These are phyloP conservation scores for Metarhizium anisopliae DNA, from an alignment of 2,329 filamentous ascomycete species.

Conservation along the genomic window DNA sequence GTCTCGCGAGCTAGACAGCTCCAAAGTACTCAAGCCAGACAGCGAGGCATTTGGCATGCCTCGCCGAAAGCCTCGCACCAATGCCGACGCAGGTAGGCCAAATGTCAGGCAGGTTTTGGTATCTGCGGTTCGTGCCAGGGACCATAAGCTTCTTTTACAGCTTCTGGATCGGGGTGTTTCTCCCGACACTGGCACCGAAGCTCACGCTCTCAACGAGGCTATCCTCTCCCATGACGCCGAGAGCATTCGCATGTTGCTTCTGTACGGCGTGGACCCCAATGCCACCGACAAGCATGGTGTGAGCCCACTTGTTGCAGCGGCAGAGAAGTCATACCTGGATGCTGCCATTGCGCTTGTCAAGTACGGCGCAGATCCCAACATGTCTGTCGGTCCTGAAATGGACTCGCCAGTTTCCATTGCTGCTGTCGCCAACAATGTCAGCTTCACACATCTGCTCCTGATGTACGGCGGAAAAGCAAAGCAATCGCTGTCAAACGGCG, in stretches of 20 bases:
- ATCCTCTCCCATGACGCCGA: conserved; percentile 42
- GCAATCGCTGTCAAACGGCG: conserved; percentile 43
- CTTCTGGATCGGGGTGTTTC: conserved; percentile 49
- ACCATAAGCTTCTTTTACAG: conserved; percentile 48
- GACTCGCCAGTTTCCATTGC: conserved; percentile 48
- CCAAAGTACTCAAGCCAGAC: conserved; percentile 36
- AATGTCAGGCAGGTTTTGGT: conserved; percentile 39
- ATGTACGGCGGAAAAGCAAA: conserved; percentile 53
- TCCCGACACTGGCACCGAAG: conserved; percentile 36
- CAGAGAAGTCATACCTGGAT: conserved; percentile 44
- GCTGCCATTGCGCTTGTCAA: conserved; percentile 52
- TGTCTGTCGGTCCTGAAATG: conserved; percentile 36
- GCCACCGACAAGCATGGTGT: conserved; percentile 35
- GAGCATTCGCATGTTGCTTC: conserved; percentile 43
- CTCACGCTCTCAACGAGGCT: conserved; percentile 43
- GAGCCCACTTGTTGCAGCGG: conserved; percentile 42
- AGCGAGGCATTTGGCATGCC: conserved; percentile 43
- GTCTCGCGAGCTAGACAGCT: conserved; percentile 30
- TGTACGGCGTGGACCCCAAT: conserved; percentile 51
- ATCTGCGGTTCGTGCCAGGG: conserved; percentile 45
- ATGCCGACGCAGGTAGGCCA: conserved; percentile 29
- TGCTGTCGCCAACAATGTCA: conserved; percentile 40
- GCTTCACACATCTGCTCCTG: conserved; percentile 50
- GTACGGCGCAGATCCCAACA: conserved; percentile 53
- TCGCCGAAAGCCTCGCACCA: conserved; percentile 40